Base-by-base conservation (phyloP, 2,329 filamentous ascomycete genomes). In the Teratosphaeria nubilosa region DNA sequence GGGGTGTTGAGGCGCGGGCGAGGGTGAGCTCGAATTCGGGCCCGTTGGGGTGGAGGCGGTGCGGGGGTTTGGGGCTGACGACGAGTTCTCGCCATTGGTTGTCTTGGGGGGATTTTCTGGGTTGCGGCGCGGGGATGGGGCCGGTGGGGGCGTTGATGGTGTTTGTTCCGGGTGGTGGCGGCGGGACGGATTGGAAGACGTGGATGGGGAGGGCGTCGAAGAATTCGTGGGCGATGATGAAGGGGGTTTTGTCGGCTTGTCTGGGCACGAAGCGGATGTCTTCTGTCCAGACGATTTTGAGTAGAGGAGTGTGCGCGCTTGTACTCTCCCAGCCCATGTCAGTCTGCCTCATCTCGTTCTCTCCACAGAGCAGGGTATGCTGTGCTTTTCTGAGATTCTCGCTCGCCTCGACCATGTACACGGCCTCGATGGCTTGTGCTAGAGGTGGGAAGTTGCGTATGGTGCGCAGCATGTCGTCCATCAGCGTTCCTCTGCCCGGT, bases 201-300 rank as follows among this genome's bases (percentile, higher is more conserved):
- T 99, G 91, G 65, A 99, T 96, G 34, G 94, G 94, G 0, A 99
- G 85, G 2, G 94, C 94, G 66, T 99, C 94, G 76, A 99, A 99
- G 79, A 99, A 97, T 72, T 99, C 94, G 72, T 99, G 94, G 4
- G 94, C 94, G 54, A 97, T 83, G 60, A 99, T 95, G 73, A 97
- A 95, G 0, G 94, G 92, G 24, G 86, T 88, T 69, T 87, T 88
- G 60, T 81, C 80, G 24, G 84, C 75, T 48, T 71, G 66, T 64
- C 83, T 81, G 0, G 90, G 89, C 20, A 96, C 81, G n/a, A 90
- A 83, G 64, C 88, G 85, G 68, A 95, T 87, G 63, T 91, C 89
- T 72, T 97, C 90, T 11, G 89, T 87, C 94, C 94, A 99, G 53
- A 90, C 82, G 45, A 96, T 84, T n/a, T 73, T 74, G 37, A 89